These are phyloP conservation scores for Fomitiporia mediterranea DNA, from an alignment of 1,284 basidiomycete genomes.

Conservation along the genomic window DNA sequence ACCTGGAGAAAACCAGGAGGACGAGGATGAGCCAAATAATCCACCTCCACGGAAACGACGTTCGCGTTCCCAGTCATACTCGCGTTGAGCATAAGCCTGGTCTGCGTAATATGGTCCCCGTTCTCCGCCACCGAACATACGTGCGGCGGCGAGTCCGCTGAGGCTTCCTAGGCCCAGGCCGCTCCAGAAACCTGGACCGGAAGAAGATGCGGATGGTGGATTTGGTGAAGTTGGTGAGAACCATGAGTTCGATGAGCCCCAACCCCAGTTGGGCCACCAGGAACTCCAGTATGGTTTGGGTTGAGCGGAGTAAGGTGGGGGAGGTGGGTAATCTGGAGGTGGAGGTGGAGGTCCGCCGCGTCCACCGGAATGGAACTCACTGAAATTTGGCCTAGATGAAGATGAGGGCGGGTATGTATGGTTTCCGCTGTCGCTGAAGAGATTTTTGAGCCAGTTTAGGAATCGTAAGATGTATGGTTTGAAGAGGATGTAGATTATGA, in stretches of 20 bases:
- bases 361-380: background rate
- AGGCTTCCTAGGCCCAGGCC: conserved; percentile 15
- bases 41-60: background rate
- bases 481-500: conserved; percentile 47
- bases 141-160: conserved; percentile 9
- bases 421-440: background rate
- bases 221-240: too few relatives aligned
- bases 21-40: background rate
- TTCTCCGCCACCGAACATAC: background rate
- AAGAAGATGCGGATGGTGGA: background rate
- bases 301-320: conserved; percentile 12
- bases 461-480: conserved; percentile 2
- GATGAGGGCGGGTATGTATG: background rate
- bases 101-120: background rate
- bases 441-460: background rate
- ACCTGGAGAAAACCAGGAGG: background rate
- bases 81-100: background rate
- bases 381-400: too few relatives aligned
- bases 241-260: too few relatives aligned
- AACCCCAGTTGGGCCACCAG: background rate
- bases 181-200: conserved; percentile 15
- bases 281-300: background rate
- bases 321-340: conserved; percentile 7
- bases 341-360: background rate
- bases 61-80: conserved; percentile 20